Base-by-base conservation (phyloP, 225 moss, liverwort and hornwort species). In the Polytrichum formosum region DNA sequence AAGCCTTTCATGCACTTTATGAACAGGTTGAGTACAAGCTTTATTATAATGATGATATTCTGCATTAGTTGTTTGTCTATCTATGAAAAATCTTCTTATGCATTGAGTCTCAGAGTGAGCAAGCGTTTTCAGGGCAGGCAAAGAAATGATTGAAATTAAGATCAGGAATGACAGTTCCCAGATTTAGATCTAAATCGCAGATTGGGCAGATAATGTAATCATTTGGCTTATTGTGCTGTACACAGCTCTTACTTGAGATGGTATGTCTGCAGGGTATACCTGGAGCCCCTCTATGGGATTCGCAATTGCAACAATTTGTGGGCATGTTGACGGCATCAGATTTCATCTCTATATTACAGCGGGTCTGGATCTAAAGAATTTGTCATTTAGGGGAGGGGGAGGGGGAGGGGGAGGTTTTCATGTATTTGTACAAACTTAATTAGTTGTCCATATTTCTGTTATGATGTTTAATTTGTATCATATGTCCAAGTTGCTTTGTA, bases 241-340 rank as follows among this genome's bases (percentile, higher is more conserved):
- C 46, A 46, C 46, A 13, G 46, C 46, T 46, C 13, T 16, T 46
- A 46, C 13, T 16, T 46, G 46, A 46, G 13, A 13, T 16, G 46
- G 46, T 46, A 46, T 46, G 46, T 46, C 46, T 46, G 46, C 89
- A 97, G 96, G 97, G 94, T 68, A 85, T 98, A 76, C 88, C 94
- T 77, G 84, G 88, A 74, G 97, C 97, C 70, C 97, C 97, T 25
- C 72, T 98, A 59, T 98, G 97, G 97, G 97, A 98, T 81, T 94
- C 97, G 28, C 88, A 87, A 71, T 76, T 70, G 81, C 97, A 98
- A 73, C 91, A 92, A 72, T 98, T 98, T 70, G 97, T 98, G 71
- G 97, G 97, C 77, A 98, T 98, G 97, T 87, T 98, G 71, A 94
- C 92, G 66, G 92, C 97, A 17, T 92, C 97, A 23, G 97, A 98